Base-by-base conservation (phyloP, 1,139 yeast species). In the Hyphopichia fennica region DNA sequence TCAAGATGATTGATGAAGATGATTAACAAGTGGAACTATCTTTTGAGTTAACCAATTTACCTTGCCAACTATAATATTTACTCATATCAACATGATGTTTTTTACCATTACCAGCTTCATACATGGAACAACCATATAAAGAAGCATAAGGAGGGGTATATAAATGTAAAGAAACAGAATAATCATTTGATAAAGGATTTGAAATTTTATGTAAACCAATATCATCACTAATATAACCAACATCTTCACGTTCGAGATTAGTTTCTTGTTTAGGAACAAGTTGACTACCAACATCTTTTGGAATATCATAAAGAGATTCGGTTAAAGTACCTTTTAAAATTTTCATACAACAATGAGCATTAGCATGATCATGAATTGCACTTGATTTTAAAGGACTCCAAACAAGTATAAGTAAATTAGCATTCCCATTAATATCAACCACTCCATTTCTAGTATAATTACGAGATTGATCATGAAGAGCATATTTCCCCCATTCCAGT, bases 131-230 rank as follows among this genome's bases (percentile, higher is more conserved):
- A 8, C 90, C 90, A 54, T 75, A 79, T 60, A 79, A 68, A 41
- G 84, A 69, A 5, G 91, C 91, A 60, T 84, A 83, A 9, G 93
- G 91, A 8, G 93, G 90, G 13, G 91, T 84, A 63, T 85, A 86
- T 44, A 85, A 71, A 61, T 85, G 93, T 55, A 85, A 69, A 30
- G 87, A 77, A 9, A 85, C 80, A n/a, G 88, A 81, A n/a, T 69
- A 61, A 31, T 72, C 73, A 33, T 63, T 56, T 0, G 63, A 49
- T 31, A 64, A 59, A 6, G 79, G 77, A 55, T 86, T 85, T 41
- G 72, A 65, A 58, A 85, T 82, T 51, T 78, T 72, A 62, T 85
- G 93, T 45, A 83, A 67, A 0, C 93, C 93, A 37, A 85, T 72
- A 22, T 67, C 65, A 60, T 85, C 93, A 31, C 80, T 66, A 56